Percentiles rank a stretch among this genome's conserved stretches.
Conservation (phyloP, 202 grass and related monocot species). For the Musa balbisiana region DNA sequence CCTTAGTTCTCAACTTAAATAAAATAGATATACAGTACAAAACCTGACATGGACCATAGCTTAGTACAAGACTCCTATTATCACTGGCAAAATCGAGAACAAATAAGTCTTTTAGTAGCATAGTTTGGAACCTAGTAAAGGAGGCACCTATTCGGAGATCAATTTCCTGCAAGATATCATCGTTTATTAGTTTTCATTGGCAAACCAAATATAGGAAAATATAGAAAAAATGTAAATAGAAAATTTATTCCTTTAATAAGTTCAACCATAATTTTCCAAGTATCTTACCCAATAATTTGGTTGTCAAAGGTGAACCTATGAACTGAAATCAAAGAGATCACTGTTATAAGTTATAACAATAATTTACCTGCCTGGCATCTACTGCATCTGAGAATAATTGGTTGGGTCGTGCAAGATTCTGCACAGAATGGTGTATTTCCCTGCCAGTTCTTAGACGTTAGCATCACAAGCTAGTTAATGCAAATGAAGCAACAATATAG, state of each 20-base stretch:
- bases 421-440: slow-evolving; percentile 87
- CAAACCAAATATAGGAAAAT: not conserved
- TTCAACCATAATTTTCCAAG: not conserved
- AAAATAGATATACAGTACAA: slow-evolving; percentile 12
- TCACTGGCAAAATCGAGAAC: slow-evolving; percentile 63
- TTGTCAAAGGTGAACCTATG: not conserved
- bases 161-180: slow-evolving; percentile 59
- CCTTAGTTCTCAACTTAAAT: slow-evolving; percentile 9
- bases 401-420: slow-evolving; percentile 85
- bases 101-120: slow-evolving; percentile 90
- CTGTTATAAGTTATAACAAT: not conserved
- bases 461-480: slow-evolving; percentile 21
- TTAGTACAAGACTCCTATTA: slow-evolving; percentile 79
- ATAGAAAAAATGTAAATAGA: not conserved
- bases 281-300: not conserved
- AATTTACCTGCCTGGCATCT: slow-evolving; percentile 76
- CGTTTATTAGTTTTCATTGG: slow-evolving; percentile 25
- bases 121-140: slow-evolving; percentile 98
- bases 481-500: not conserved
- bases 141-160: slow-evolving; percentile 91
- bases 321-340: not conserved
- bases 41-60: slow-evolving; percentile 98
- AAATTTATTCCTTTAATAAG: not conserved
- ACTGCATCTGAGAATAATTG: slow-evolving; percentile 90
- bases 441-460: slow-evolving; percentile 33